phyloP scores from a whole-genome alignment of 495 filamentous ascomycete genomes.

The Schizothecium vesticola region DNA sequence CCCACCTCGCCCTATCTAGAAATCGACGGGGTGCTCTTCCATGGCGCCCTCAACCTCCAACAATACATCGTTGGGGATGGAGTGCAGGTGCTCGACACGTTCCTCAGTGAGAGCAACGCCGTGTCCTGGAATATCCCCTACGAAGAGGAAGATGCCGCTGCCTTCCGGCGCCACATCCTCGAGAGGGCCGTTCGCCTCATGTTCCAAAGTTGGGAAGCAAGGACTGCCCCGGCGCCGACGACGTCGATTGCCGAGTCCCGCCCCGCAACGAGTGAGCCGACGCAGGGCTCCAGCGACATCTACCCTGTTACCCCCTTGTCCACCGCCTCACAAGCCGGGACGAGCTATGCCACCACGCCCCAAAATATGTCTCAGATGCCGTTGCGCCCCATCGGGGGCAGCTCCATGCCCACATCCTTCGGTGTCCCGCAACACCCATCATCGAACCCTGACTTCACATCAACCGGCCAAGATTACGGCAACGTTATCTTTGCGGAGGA shows the following conservation, averaged over 20 bases:
- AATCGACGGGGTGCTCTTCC: neutral
- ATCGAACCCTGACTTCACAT: neutral
- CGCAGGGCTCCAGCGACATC: neutral
- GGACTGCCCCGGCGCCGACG: neutral
- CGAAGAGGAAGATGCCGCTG: neutral
- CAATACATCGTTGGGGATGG: neutral
- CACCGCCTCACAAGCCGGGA: neutral
- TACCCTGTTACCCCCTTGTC: neutral
- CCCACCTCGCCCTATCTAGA: conserved; percentile 23
- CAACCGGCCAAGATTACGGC: no score
- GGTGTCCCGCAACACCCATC: neutral
- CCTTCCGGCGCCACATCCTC: neutral
- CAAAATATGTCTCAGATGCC: neutral
- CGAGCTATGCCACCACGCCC: neutral
- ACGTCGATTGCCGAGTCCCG: neutral
- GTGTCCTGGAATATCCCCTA: neutral
- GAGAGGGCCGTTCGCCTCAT: neutral
- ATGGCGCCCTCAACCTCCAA: neutral
- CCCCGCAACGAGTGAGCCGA: neutral
- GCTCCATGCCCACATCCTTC: neutral
- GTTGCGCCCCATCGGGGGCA: neutral
- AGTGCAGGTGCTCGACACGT: neutral
- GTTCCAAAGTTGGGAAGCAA: neutral
- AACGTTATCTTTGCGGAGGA: neutral
- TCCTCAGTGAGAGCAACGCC: neutral